phyloP scores from a whole-genome alignment of 208 protist species.

The Lotmaria passim region DNA sequence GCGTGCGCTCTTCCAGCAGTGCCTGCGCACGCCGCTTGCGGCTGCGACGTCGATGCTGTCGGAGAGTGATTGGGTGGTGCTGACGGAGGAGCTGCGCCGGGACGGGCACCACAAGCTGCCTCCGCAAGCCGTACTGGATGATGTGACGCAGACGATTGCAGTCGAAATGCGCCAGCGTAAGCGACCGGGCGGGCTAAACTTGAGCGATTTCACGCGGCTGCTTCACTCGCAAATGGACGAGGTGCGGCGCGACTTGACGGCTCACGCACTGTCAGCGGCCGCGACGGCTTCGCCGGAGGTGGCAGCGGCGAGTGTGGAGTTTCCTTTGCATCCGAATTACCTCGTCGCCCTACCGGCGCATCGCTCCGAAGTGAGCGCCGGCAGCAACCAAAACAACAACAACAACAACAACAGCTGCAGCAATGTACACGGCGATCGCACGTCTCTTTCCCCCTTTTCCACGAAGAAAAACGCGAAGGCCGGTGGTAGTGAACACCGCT shows the following conservation, averaged over 20 bases:
- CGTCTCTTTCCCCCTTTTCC: not conserved
- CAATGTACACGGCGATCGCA: not conserved
- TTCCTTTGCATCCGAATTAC: constrained; percentile 19
- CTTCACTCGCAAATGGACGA: constrained; percentile 32
- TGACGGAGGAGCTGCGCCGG: constrained; percentile 22
- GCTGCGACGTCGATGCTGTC: constrained; percentile 19
- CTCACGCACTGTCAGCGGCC: constrained; percentile 1
- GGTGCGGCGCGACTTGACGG: constrained; percentile 28
- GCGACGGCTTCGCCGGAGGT: not conserved
- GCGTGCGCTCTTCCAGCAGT: constrained; percentile 21
- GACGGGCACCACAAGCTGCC: constrained; percentile 36
- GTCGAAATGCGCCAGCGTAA: not conserved
- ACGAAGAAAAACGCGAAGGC: too few relatives aligned
- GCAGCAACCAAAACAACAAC: constrained; percentile 1
- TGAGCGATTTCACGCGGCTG: constrained; percentile 14
- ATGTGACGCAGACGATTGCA: constrained; percentile 34
- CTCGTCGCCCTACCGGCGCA: constrained; percentile 1
- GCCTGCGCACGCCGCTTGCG: constrained; percentile 14
- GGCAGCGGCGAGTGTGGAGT: constrained; percentile 1
- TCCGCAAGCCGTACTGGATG: constrained; percentile 42
- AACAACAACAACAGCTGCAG: not conserved
- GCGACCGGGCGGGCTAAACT: constrained; percentile 1
- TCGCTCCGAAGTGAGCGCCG: too few relatives aligned
- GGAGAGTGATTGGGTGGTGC: constrained; percentile 31
- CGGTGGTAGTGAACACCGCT: too few relatives aligned